Conservation (phyloP, 345 rosid species). For the Salix udensis region DNA sequence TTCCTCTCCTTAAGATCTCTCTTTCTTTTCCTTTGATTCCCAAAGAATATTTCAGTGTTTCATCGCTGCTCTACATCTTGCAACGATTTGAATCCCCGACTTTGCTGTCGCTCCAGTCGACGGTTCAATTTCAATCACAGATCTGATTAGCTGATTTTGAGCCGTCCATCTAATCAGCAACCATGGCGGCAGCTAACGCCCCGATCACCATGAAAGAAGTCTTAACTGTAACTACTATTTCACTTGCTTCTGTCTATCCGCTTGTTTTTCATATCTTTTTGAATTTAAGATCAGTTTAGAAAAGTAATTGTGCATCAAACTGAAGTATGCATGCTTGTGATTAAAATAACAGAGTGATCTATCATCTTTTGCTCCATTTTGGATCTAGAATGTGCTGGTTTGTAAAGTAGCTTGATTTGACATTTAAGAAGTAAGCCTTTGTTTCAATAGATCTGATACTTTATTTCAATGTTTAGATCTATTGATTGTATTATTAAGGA, state of each 20-base stretch:
- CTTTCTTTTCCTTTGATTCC: not conserved
- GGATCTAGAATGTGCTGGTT: not conserved
- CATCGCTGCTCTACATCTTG: constrained; percentile 17
- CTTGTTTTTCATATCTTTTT: not conserved
- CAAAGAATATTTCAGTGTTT: not conserved
- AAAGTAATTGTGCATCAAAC: not conserved
- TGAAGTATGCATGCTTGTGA: not conserved
- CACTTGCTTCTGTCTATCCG: not conserved
- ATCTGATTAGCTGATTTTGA: constrained; percentile 33
- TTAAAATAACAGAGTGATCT: not conserved
- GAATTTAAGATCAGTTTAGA: not conserved
- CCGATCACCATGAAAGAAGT: constrained; percentile 94
- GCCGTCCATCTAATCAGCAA: constrained; percentile 39
- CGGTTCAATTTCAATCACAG: constrained; percentile 23
- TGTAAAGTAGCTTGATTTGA: not conserved
- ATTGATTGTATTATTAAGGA: not conserved
- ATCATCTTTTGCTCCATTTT: not conserved
- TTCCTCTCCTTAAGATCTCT: not conserved
- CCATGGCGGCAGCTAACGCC: constrained; percentile 90
- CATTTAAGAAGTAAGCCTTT: not conserved
- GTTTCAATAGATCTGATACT: not conserved
- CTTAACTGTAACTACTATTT: constrained; percentile 44
- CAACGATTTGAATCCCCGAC: constrained; percentile 15
- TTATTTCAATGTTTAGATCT: constrained; percentile 3
- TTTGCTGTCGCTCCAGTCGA: not conserved